Conservation (phyloP, 2,329 filamentous ascomycete genomes). For the Aspergillus sp. region DNA sequence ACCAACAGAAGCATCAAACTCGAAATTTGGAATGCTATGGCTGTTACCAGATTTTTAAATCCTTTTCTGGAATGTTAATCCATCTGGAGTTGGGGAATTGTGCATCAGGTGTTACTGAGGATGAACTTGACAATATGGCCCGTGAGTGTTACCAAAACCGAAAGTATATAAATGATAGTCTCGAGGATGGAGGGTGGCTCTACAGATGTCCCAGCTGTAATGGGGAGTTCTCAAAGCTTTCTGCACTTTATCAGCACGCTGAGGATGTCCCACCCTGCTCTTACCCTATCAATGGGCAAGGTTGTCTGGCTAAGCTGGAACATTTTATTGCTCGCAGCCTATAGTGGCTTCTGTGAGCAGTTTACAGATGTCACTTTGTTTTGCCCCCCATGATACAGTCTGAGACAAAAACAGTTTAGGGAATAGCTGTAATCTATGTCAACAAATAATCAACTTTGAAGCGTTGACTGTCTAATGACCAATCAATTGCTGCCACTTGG, state of each 20-base stretch:
- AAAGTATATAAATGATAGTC: conserved; percentile 3
- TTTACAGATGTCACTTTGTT: too few species aligned
- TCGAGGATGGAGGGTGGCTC: conserved; percentile 3
- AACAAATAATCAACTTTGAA: too few species aligned
- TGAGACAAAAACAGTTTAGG: too few species aligned
- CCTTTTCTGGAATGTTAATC: conserved; percentile 10
- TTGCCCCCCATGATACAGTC: not conserved
- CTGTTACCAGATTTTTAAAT: conserved; percentile 9
- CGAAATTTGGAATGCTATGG: conserved; percentile 11
- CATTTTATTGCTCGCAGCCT: conserved; percentile 1
- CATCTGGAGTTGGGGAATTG: conserved; percentile 8
- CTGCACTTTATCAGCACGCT: conserved; percentile 8
- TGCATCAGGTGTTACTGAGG: conserved; percentile 1
- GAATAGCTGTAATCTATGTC: too few species aligned
- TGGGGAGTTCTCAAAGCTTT: conserved; percentile 4
- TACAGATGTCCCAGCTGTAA: conserved; percentile 5
- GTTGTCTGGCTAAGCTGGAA: conserved; percentile 4
- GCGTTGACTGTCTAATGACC: too few species aligned
- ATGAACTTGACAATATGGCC: conserved; percentile 5
- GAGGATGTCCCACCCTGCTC: conserved; percentile 5
- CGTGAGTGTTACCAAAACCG: conserved; percentile 5
- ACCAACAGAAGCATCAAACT: conserved; percentile 7
- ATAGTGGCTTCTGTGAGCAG: not conserved
- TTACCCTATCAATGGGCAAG: not conserved
- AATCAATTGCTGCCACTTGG: too few species aligned